A percentile compares a stretch with the other conserved stretches of the same genome.
phyloP scores from a whole-genome alignment of 768 basidiomycete genomes.

The Guyanaporus albipodus region DNA sequence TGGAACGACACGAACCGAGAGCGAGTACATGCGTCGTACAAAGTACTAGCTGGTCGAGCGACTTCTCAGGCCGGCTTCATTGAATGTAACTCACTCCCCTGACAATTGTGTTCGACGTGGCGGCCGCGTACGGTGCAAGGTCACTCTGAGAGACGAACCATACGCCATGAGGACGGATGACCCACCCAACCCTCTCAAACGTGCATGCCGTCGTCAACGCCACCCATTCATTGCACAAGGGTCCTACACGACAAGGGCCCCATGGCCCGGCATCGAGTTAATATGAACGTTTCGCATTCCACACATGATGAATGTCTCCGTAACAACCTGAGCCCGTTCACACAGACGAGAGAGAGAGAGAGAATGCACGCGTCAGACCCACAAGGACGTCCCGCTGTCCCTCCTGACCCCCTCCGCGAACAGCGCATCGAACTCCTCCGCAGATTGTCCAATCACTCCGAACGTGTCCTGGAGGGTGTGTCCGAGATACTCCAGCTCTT shows the following conservation, averaged over 20 bases:
- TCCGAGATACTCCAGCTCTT: conserved; percentile 82
- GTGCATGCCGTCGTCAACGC: conserved; percentile 1
- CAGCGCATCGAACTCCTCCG: conserved; percentile 78
- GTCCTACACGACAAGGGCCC: neutral
- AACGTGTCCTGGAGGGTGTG: conserved; percentile 81
- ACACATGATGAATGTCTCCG: neutral
- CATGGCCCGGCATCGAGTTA: neutral
- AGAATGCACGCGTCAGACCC: conserved; percentile 11
- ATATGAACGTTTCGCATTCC: conserved; percentile 4
- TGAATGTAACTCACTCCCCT: too few relatives aligned
- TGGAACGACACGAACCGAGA: too few relatives aligned
- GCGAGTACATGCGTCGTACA: too few relatives aligned
- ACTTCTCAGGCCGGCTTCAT: too few relatives aligned
- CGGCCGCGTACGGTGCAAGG: too few relatives aligned
- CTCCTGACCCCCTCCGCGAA: conserved; percentile 39
- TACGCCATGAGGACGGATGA: conserved; percentile 9
- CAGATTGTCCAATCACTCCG: conserved; percentile 83
- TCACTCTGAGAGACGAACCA: neutral
- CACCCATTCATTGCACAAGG: conserved; percentile 11
- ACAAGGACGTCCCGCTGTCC: conserved; percentile 2
- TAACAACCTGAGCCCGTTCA: neutral
- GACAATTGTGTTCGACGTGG: too few relatives aligned
- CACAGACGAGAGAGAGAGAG: neutral
- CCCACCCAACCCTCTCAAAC: too few relatives aligned
- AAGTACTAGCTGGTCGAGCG: too few relatives aligned